Percentiles rank a stretch among this genome's conserved stretches.
Evolutionary conservation across 2,329 filamentous ascomycete genomes (phyloP).

Genomic region (Talaromyces piceae): DNA sequence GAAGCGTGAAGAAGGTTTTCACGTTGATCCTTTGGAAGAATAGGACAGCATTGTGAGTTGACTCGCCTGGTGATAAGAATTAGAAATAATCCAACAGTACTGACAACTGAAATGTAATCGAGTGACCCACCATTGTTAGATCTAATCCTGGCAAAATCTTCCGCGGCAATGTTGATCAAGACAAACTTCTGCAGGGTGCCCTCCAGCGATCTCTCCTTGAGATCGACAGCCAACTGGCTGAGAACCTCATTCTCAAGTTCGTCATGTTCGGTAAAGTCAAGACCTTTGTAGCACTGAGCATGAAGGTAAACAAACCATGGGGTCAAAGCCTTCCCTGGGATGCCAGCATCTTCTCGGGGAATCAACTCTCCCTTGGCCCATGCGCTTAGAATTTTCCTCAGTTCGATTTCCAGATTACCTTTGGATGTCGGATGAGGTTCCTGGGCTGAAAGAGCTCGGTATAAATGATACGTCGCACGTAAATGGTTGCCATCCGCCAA

Average conservation of each 20-base stretch:
- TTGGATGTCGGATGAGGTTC: slow-evolving; percentile 67
- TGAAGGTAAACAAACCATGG: slow-evolving; percentile 83
- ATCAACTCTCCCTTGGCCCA: slow-evolving; percentile 50
- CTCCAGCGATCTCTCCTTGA: slow-evolving; percentile 61
- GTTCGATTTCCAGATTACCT: slow-evolving; percentile 71
- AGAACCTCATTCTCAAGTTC: slow-evolving; percentile 83
- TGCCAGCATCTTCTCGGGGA: slow-evolving; percentile 42
- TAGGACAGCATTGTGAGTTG: slow-evolving; percentile 39
- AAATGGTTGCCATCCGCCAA: slow-evolving; percentile 70
- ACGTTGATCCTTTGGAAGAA: slow-evolving; percentile 72
- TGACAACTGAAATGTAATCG: not conserved
- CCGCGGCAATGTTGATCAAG: slow-evolving; percentile 78
- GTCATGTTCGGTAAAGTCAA: slow-evolving; percentile 64
- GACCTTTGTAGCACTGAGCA: slow-evolving; percentile 72
- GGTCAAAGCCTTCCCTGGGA: slow-evolving; percentile 53
- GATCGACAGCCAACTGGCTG: slow-evolving; percentile 63
- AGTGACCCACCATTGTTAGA: slow-evolving; percentile 46
- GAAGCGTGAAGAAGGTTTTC: slow-evolving; percentile 64
- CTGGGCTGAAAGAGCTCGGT: slow-evolving; percentile 68
- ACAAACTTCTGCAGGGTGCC: slow-evolving; percentile 68
- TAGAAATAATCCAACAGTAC: not conserved
- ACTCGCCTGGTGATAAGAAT: slow-evolving; percentile 34
- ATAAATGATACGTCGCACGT: slow-evolving; percentile 80
- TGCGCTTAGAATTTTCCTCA: slow-evolving; percentile 55
- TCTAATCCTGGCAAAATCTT: slow-evolving; percentile 60